phyloP scores from a whole-genome alignment of 2,329 filamentous ascomycete genomes.

The Colletotrichum gigasporum region DNA sequence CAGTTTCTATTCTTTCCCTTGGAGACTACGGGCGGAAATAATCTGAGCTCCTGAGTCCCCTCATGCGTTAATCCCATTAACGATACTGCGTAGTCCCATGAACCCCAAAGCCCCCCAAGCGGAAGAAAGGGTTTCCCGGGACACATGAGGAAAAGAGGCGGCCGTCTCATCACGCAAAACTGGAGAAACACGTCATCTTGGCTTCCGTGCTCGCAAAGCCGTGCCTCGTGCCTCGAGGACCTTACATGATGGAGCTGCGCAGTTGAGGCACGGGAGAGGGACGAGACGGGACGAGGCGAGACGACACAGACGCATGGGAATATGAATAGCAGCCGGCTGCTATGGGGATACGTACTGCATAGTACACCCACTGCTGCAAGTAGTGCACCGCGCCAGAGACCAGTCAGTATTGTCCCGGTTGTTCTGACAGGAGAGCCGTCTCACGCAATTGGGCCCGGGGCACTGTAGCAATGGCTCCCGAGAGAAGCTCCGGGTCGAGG shows the following conservation, averaged over 20 bases:
- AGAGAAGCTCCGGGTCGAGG: constrained; percentile 11
- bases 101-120: background rate
- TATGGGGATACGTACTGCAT: background rate
- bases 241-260: constrained; percentile 13
- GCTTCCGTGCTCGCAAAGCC: background rate
- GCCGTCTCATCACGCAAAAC: background rate
- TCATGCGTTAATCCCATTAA: background rate
- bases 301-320: background rate
- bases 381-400: too few species aligned
- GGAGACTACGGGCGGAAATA: background rate
- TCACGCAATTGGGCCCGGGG: constrained; percentile 7
- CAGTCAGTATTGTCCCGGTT: constrained; percentile 10
- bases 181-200: constrained; percentile 9
- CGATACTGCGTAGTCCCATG: too few species aligned
- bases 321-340: background rate
- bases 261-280: background rate
- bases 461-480: constrained; percentile 10
- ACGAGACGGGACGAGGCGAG: constrained; percentile 15
- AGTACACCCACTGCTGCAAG: too few species aligned
- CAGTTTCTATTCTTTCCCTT: background rate
- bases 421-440: constrained; percentile 7
- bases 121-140: constrained; percentile 10
- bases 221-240: constrained; percentile 5
- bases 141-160: constrained; percentile 3
- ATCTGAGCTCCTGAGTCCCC: background rate